Evolutionary conservation across 305 asterid genomes (phyloP).

Genomic region (Fraxinus latifolia): DNA sequence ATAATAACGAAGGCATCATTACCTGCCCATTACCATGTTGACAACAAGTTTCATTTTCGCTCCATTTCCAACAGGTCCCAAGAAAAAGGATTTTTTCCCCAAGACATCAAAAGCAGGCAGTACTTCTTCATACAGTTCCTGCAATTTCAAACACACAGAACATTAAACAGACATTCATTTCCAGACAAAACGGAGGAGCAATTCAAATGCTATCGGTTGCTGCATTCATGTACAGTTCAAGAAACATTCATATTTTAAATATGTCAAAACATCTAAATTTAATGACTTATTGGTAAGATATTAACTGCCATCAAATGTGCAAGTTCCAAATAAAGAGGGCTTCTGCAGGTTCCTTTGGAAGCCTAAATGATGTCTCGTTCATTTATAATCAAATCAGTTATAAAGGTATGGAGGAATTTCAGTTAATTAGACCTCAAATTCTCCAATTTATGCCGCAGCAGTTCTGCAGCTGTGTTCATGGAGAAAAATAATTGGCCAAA

Average conservation of each 20-base stretch:
- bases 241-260: not conserved
- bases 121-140: constrained; percentile 67
- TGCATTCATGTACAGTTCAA: not conserved
- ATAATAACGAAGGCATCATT: constrained; percentile 21
- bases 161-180: constrained; percentile 21
- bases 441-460: not conserved
- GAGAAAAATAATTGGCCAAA: not conserved
- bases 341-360: not conserved
- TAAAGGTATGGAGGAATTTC: not conserved
- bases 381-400: not conserved
- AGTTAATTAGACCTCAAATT: not conserved
- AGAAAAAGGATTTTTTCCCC: constrained; percentile 85
- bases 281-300: not conserved
- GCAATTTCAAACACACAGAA: constrained; percentile 25
- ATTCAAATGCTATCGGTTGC: not conserved
- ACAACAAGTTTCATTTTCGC: constrained; percentile 98
- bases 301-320: not conserved
- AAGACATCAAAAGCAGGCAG: constrained; percentile 79
- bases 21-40: constrained; percentile 99
- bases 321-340: not conserved
- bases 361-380: not conserved
- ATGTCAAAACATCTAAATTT: constrained; percentile 1
- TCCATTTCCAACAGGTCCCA: constrained; percentile 88
- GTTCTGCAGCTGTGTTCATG: not conserved
- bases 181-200: not conserved